Evolutionary conservation across 208 protist genomes (phyloP).

Genomic region (Acanthamoeba sp.): DNA sequence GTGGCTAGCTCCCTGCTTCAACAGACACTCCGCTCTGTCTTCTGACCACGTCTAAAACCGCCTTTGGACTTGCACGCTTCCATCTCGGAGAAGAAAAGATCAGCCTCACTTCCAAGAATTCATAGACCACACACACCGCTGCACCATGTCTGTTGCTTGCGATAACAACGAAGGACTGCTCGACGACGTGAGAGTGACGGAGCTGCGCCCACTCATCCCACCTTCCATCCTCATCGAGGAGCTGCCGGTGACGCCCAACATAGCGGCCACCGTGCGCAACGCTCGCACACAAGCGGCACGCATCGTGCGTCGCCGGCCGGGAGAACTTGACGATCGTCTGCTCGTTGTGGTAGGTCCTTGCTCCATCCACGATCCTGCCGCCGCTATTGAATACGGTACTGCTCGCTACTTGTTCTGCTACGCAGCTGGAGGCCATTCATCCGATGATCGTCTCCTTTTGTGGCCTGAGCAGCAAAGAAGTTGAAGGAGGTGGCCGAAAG

Average conservation of each 20-base stretch:
- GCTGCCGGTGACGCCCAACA: slow-evolving; percentile 74
- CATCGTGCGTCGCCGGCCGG: slow-evolving; percentile 64
- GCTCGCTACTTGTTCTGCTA: slow-evolving; percentile 71
- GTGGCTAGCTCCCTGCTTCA: too few species aligned
- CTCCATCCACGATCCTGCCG: slow-evolving; percentile 89
- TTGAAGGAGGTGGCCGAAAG: slow-evolving; percentile 74
- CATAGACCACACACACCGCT: neutral
- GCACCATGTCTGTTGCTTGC: neutral
- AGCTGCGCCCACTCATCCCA: slow-evolving; percentile 83
- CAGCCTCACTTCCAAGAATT: neutral
- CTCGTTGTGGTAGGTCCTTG: slow-evolving; percentile 90
- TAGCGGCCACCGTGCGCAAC: slow-evolving; percentile 75
- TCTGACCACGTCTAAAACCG: too few species aligned
- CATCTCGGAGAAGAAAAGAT: neutral
- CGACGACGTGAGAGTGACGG: slow-evolving; percentile 84
- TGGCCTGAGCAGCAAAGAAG: slow-evolving; percentile 33
- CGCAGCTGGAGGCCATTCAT: too few species aligned
- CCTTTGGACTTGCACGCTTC: too few species aligned
- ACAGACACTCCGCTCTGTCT: too few species aligned
- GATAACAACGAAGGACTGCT: slow-evolving; percentile 21
- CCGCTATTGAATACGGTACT: slow-evolving; percentile 89
- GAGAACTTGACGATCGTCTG: slow-evolving; percentile 82
- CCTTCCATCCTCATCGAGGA: slow-evolving; percentile 86
- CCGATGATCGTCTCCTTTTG: neutral
- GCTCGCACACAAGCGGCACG: slow-evolving; percentile 58